These are phyloP conservation scores for Trichoderma afroharzianum DNA, from an alignment of 2,329 filamentous ascomycete species.

Conservation along the genomic window DNA sequence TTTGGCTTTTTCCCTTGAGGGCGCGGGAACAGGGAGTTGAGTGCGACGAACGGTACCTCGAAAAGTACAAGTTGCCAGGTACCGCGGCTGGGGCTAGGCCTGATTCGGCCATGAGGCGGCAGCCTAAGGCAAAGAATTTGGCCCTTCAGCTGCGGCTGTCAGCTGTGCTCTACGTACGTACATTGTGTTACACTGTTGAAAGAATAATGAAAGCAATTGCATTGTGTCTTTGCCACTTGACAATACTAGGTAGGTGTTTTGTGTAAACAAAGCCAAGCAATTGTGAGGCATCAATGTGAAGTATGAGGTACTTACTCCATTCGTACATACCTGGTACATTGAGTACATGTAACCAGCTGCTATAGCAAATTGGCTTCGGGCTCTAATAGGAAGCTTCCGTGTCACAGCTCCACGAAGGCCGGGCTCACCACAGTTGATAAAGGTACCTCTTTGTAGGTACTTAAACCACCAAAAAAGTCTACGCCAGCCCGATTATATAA, in stretches of 20 bases:
- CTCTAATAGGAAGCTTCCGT: not conserved
- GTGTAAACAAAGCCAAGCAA: not conserved
- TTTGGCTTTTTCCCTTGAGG: slow-evolving; percentile 17
- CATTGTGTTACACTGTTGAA: not conserved
- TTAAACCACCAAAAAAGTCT: not conserved
- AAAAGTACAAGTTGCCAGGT: slow-evolving; percentile 5
- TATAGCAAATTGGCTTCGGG: not conserved
- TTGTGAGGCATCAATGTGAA: not conserved
- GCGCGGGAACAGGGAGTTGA: slow-evolving; percentile 8
- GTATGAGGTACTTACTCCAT: not conserved
- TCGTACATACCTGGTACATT: too few relatives aligned
- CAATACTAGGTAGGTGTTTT: not conserved
- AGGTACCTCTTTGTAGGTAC: not conserved
- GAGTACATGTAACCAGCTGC: too few relatives aligned
- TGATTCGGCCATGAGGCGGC: slow-evolving; percentile 30
- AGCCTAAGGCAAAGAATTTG: slow-evolving; percentile 25
- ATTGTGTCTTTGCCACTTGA: not conserved
- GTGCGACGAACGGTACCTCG: slow-evolving; percentile 12
- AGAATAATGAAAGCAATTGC: not conserved
- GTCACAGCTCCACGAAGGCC: not conserved
- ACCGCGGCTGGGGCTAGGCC: slow-evolving; percentile 23
- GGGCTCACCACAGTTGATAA: too few relatives aligned
- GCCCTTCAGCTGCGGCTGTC: not conserved
- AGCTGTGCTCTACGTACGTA: too few relatives aligned
- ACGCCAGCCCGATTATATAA: not conserved